phyloP scores from a whole-genome alignment of 306 rosid species.

The Canavalia ensiformis region DNA sequence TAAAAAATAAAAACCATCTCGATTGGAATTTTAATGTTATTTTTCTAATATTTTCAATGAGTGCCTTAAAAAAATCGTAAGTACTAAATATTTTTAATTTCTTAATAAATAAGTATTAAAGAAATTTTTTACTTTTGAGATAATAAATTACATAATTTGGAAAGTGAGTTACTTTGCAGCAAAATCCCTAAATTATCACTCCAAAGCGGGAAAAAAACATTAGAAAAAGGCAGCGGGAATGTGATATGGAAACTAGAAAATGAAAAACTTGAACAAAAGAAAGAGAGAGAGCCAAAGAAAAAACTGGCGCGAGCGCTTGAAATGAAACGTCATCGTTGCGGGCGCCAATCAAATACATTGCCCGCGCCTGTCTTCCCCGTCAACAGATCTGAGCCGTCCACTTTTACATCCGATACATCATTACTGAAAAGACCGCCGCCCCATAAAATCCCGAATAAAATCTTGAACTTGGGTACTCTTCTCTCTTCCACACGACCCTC shows the following conservation, averaged over 20 bases:
- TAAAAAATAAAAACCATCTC: no score
- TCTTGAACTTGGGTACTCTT: not conserved
- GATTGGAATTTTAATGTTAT: no score
- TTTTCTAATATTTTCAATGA: no score
- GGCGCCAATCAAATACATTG: constrained; percentile 45
- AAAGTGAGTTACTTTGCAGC: no score
- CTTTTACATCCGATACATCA: constrained; percentile 29
- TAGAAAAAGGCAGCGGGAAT: constrained; percentile 3
- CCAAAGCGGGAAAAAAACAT: not conserved
- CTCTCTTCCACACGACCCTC: not conserved
- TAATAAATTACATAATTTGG: no score
- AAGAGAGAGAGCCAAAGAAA: not conserved
- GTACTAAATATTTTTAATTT: no score
- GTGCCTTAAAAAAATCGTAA: no score
- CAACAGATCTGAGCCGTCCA: constrained; percentile 55
- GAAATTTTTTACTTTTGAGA: no score
- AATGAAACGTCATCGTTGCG: constrained; percentile 38
- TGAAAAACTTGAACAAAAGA: not conserved
- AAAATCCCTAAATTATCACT: no score
- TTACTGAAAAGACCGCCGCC: constrained; percentile 21
- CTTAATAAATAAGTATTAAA: no score
- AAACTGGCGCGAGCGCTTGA: constrained; percentile 49
- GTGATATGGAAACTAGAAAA: not conserved
- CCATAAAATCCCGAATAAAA: not conserved
- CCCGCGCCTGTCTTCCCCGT: constrained; percentile 30